phyloP scores from a whole-genome alignment of 2,329 filamentous ascomycete genomes.

The Emmonsiellopsis sp. region DNA sequence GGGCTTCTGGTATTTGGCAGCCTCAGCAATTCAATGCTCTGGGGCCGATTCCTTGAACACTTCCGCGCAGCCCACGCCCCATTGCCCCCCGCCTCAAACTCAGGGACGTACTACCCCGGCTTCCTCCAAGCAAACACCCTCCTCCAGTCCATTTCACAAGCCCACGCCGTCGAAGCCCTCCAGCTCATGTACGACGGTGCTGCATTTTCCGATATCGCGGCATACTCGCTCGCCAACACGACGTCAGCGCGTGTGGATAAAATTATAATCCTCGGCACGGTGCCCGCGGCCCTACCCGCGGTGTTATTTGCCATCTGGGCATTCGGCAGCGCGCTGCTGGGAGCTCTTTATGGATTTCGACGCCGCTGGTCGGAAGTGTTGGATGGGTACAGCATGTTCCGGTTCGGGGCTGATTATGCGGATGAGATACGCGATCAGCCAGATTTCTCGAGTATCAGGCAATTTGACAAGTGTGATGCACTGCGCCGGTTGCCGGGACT shows the following conservation, averaged over 20 bases:
- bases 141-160: background rate
- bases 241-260: background rate
- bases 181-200: slow-evolving; percentile 1
- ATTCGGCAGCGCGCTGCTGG: background rate
- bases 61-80: background rate
- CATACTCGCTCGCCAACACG: background rate
- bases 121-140: background rate
- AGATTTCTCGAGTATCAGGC: background rate
- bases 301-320: background rate
- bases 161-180: background rate
- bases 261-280: background rate
- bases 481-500: background rate
- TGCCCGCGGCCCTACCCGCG: background rate
- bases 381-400: slow-evolving; percentile 10
- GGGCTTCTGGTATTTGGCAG: background rate
- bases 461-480: background rate
- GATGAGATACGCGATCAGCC: background rate
- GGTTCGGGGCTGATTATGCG: slow-evolving; percentile 6
- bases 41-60: background rate
- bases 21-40: background rate
- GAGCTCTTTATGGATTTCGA: background rate
- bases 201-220: background rate
- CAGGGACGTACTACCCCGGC: background rate
- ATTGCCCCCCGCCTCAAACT: background rate
- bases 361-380: slow-evolving; percentile 1